Evolutionary conservation across 176 grass and related monocot species (phyloP).

Genomic region (Oryza rufipogon): DNA sequence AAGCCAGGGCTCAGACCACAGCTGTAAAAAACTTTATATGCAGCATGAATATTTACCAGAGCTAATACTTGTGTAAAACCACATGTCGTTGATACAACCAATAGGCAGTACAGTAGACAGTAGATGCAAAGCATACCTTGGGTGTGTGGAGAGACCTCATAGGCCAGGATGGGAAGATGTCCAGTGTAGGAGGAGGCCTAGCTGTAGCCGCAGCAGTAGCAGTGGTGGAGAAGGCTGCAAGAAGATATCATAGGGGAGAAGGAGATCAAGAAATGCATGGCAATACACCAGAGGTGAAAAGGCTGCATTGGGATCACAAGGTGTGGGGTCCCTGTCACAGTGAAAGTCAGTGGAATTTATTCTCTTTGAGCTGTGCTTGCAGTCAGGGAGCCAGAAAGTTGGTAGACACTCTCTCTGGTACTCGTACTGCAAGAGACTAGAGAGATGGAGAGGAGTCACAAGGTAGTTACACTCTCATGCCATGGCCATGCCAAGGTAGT

Average conservation of each 20-base stretch:
- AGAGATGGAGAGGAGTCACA: conserved; percentile 25
- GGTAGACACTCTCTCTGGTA: conserved; percentile 14
- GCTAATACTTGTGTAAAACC: background rate
- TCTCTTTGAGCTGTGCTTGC: conserved; percentile 48
- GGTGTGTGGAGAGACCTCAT: conserved; percentile 75
- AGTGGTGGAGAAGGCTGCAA: conserved; percentile 67
- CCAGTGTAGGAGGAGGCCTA: conserved; percentile 74
- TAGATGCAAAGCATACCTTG: conserved; percentile 63
- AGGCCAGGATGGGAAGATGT: conserved; percentile 97
- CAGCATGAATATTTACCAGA: background rate
- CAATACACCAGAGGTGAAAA: conserved; percentile 51
- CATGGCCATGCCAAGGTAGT: background rate
- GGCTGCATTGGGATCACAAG: conserved; percentile 59
- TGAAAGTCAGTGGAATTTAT: conserved; percentile 47
- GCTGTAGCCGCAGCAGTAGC: conserved; percentile 39
- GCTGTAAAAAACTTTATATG: background rate
- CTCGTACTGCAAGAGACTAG: conserved; percentile 37
- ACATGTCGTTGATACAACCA: background rate
- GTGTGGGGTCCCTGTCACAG: conserved; percentile 37
- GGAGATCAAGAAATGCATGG: conserved; percentile 56
- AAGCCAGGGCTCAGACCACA: background rate
- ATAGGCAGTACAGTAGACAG: background rate
- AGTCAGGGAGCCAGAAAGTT: conserved; percentile 38
- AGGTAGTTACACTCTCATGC: conserved; percentile 41
- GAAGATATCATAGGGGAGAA: conserved; percentile 53